Evolutionary conservation across 345 rosid genomes (phyloP).

Genomic region (Syzygium grande): DNA sequence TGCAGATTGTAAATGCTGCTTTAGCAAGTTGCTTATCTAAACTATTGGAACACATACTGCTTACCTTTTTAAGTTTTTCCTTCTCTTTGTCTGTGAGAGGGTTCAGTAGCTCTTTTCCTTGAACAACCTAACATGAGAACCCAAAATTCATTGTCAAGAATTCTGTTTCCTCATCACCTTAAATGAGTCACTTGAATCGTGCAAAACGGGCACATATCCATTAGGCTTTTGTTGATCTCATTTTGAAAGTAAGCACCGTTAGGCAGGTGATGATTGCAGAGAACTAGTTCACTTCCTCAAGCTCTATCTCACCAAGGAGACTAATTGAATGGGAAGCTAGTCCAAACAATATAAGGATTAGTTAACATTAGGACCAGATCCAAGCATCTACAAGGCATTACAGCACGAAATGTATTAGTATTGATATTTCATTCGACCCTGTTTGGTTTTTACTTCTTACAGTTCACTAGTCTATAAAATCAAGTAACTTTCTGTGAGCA

Average conservation of each 20-base stretch:
- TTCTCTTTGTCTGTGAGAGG: conserved; percentile 77
- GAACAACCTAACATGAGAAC: conserved; percentile 35
- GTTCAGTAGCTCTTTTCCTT: conserved; percentile 73
- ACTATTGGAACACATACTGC: background rate
- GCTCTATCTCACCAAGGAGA: background rate
- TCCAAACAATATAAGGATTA: background rate
- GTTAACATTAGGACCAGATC: background rate
- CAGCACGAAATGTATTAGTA: background rate
- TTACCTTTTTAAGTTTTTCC: conserved; percentile 68
- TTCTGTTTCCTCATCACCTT: background rate
- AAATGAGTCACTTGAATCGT: background rate
- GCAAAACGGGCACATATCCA: background rate
- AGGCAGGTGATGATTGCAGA: background rate
- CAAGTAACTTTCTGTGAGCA: background rate
- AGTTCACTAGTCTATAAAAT: background rate
- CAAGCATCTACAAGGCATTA: background rate
- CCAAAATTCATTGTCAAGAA: background rate
- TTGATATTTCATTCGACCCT: background rate
- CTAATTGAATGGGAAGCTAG: background rate
- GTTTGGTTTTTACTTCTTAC: background rate
- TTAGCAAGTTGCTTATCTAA: background rate
- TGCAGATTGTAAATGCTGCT: background rate
- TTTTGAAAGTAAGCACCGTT: background rate
- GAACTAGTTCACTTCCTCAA: background rate
- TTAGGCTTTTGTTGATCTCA: background rate